Conservation (phyloP, 2,329 filamentous ascomycete genomes). For the Diaporthe humulicola region DNA sequence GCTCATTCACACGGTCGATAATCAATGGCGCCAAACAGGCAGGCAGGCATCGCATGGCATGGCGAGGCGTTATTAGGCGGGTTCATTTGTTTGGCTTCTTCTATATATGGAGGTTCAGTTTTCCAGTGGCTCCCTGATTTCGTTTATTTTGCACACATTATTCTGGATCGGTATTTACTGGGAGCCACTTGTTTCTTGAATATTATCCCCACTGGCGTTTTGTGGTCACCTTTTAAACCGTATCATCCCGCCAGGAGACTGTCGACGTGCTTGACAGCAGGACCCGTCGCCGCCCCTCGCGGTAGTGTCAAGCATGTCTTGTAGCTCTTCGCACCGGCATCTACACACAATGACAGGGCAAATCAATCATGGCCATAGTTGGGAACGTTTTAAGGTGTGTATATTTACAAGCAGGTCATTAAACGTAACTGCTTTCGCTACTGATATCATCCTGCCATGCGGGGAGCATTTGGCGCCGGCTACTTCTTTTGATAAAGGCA, state of each 20-base stretch:
- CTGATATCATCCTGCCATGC: constrained; percentile 9
- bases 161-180: not conserved
- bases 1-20: not conserved
- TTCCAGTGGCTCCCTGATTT: constrained; percentile 2
- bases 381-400: not conserved
- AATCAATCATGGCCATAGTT: no score
- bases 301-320: not conserved
- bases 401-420: constrained; percentile 34
- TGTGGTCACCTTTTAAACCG: not conserved
- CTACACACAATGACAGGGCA: not conserved
- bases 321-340: not conserved
- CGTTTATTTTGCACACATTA: constrained; percentile 16
- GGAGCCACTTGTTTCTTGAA: constrained; percentile 12
- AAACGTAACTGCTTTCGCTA: constrained; percentile 21
- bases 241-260: no score
- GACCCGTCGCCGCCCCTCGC: not conserved
- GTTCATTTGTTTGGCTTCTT: constrained; percentile 15
- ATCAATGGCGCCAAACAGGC: not conserved
- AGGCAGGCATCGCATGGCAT: constrained; percentile 34
- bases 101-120: not conserved
- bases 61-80: constrained; percentile 36
- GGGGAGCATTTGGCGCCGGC: not conserved
- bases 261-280: not conserved
- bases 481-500: not conserved
- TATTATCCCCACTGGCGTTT: not conserved